phyloP scores from a whole-genome alignment of 257 asterid genomes.

The Fraxinus pennsylvanica region DNA sequence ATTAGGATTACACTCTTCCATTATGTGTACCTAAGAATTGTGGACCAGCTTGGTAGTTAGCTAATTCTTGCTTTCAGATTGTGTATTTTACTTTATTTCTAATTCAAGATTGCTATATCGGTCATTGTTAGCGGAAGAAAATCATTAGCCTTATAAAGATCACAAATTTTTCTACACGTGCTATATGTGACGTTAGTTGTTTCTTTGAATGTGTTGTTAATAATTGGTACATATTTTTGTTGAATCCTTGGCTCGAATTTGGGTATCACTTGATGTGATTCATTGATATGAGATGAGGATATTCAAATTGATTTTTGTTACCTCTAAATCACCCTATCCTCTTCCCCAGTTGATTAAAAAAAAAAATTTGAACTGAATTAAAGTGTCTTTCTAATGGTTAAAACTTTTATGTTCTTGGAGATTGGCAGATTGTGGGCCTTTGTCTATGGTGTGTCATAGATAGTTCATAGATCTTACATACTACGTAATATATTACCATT shows the following conservation, averaged over 20 bases:
- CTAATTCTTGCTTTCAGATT: neutral
- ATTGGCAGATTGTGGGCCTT: neutral
- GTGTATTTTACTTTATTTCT: neutral
- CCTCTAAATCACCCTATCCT: neutral
- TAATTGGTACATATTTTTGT: neutral
- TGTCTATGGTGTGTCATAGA: neutral
- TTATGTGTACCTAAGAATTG: neutral
- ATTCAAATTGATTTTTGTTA: neutral
- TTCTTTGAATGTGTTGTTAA: neutral
- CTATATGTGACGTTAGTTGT: neutral
- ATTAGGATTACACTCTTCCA: no score
- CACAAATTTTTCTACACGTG: neutral
- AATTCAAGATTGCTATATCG: neutral
- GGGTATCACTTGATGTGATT: neutral
- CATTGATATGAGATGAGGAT: neutral
- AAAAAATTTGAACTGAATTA: neutral
- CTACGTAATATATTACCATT: neutral
- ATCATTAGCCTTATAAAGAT: neutral
- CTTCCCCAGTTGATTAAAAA: neutral
- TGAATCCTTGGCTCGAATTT: neutral
- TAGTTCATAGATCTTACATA: neutral
- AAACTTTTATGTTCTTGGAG: neutral
- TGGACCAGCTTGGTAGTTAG: neutral
- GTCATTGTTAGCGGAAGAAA: neutral
- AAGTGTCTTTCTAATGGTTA: neutral